phyloP scores from a whole-genome alignment of 179 eudicot species.

The Monotropa hypopitys region DNA sequence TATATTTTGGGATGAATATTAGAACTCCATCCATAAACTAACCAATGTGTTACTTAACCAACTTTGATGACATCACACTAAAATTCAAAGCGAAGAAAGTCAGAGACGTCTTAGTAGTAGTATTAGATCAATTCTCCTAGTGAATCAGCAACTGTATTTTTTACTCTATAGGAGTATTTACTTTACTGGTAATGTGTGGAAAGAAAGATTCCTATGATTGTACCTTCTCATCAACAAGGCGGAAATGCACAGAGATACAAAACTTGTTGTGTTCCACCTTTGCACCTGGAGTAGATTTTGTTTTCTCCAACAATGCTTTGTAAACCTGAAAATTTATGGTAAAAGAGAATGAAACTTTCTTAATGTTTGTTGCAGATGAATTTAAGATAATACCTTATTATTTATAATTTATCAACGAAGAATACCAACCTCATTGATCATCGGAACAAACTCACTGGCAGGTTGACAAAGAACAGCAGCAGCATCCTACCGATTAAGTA shows the following conservation, averaged over 20 bases:
- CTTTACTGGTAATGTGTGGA: no score
- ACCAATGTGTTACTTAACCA: not conserved
- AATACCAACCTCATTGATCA: constrained; percentile 57
- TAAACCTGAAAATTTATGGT: constrained; percentile 38
- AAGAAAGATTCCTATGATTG: not conserved
- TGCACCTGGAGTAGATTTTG: constrained; percentile 51
- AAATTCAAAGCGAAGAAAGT: not conserved
- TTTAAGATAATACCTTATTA: not conserved
- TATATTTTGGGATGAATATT: no score
- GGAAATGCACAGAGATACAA: constrained; percentile 75
- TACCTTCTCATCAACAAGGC: constrained; percentile 87
- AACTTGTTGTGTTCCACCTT: constrained; percentile 80
- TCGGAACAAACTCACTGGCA: constrained; percentile 73
- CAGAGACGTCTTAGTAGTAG: not conserved
- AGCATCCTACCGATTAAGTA: constrained; percentile 21
- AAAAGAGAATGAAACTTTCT: not conserved
- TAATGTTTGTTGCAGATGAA: not conserved
- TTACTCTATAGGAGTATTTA: no score
- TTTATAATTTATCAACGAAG: no score
- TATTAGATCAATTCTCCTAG: not conserved
- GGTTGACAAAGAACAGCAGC: constrained; percentile 56
- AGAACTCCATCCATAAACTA: not conserved
- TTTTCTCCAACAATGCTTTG: constrained; percentile 41
- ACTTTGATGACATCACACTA: not conserved
- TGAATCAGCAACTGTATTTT: no score